Base-by-base conservation (phyloP, 2,329 filamentous ascomycete species). In the Saccharata proteae region DNA sequence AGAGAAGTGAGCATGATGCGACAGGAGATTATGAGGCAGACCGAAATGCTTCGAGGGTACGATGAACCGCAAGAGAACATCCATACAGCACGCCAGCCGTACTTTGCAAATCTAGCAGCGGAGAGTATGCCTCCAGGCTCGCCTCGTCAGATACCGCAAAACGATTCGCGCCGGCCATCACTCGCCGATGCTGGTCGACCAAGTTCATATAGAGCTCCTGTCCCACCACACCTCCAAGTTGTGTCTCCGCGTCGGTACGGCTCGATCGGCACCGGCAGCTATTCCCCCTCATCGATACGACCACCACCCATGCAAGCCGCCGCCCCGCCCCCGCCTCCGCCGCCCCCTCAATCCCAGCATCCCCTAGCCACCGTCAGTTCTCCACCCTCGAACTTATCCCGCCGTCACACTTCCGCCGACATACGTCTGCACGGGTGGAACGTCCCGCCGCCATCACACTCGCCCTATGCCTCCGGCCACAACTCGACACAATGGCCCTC, bases 331-430 rank as follows among this genome's bases (percentile, higher is more conserved):
- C 71, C 75, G 18, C 80, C 82, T 48, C 76, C 76, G 19, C 64
- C 77, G 13, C 70, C 77, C 12, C 64, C 71, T 35, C 66, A 70
- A 16, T 70, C 74, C 19, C 74, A 77, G 20, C 71, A 74, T 48
- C 71, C 71, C 12, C 58, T 72, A 20, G 64, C 69, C n/a, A 63
- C 61, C 32, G 64, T 64, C 34, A 43, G 48, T 13, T 71, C 71
- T 21, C 67, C 71, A 15, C 67, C 70, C 1, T 70, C 74, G 35
- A 85, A 75, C 45, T 65, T 93, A 27, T 72, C 76, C 26, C 77
- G 88, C 40, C 74, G 88, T 38, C 90, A 98, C 57, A 98, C 90
- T 2, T 88, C 86, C 22, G 90, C 90, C 36, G 90, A 98, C 52
- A 96, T 98, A 44, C 78, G 90, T 32, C 79, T 61, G 4, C 59